Percentiles rank a stretch among this genome's conserved stretches.
Evolutionary conservation across 768 basidiomycete species (phyloP).

Genomic region (Amanita pseudoporphyria): DNA sequence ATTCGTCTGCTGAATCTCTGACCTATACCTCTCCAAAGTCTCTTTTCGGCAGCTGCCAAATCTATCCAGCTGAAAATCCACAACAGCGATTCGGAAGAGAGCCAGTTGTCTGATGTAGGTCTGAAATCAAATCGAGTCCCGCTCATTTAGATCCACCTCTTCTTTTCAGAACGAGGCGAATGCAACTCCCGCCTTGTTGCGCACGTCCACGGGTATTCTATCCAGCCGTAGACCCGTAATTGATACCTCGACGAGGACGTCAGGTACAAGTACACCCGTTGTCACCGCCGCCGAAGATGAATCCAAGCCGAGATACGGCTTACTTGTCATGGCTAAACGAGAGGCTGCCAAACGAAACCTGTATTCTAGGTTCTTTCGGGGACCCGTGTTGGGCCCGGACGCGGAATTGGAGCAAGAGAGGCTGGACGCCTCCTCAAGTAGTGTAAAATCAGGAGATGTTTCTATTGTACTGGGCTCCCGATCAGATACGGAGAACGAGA

Average conservation of each 20-base stretch:
- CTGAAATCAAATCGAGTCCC: neutral
- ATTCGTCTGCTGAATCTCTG: neutral
- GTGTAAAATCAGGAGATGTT: neutral
- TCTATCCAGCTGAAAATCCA: conserved; percentile 67
- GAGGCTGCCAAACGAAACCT: conserved; percentile 68
- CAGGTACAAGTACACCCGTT: conserved; percentile 10
- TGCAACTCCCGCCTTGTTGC: conserved; percentile 26
- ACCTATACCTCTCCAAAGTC: conserved; percentile 28
- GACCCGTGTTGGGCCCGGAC: conserved; percentile 41
- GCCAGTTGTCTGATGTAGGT: conserved; percentile 11
- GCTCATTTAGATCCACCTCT: neutral
- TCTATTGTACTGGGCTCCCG: neutral
- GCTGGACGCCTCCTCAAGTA: neutral
- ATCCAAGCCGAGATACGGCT: conserved; percentile 28
- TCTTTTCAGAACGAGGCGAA: neutral
- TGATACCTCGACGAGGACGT: conserved; percentile 31
- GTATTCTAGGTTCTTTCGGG: conserved; percentile 77
- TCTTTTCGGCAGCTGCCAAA: conserved; percentile 77
- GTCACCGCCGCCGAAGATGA: conserved; percentile 8
- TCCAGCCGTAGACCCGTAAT: conserved; percentile 59
- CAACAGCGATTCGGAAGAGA: conserved; percentile 39
- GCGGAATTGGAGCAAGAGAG: neutral
- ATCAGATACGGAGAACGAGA: neutral
- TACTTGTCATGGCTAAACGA: conserved; percentile 61
- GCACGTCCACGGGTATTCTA: conserved; percentile 68